Base-by-base conservation (phyloP, 495 filamentous ascomycete genomes). In the Penicillium goetzii region DNA sequence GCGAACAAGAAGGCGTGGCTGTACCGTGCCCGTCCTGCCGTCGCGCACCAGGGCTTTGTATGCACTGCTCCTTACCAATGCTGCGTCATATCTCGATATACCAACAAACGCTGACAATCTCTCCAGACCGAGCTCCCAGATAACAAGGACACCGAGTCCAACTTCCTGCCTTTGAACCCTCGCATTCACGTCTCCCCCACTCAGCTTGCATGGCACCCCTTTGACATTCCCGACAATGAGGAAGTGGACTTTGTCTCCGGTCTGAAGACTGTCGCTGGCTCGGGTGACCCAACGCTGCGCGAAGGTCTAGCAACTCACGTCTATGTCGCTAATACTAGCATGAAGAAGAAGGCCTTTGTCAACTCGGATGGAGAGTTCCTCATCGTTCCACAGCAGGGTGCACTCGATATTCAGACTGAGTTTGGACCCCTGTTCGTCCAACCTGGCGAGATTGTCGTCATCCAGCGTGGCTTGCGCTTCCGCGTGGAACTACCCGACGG, bases 141-240 rank as follows among this genome's bases (percentile, higher is more conserved):
- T 61, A 83, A 84, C 68, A 60, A 68, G 60, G 73, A 76, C 45
- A 78, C 76, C 33, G 76, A 83, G 72, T 77, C 73, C 25, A 79
- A 74, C 65, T 84, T 84, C 63, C 64, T 82, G 2, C 80, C 80
- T 0, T 59, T 82, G 25, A 80, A 81, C 62, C 78, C 78, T 8
- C 83, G 80, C 61, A 81, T 90, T 25, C 86, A 89, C 63, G 83
- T 91, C 68, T 88, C 90, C 9, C 80, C 80, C 33, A 82, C 80
- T 0, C 79, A 81, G 62, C 73, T 81, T 3, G 81, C 80, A 40
- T 83, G 81, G 81, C 74, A 78, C 34, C 81, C 81, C 6, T 77
- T 82, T 38, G 78, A 81, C 21, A 80, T 81, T 61, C 78, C 80
- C 12, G 62, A 54, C 7, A 62, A 60, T 23, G 76, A 63, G 17